A percentile compares a stretch with the other conserved stretches of the same genome.
Evolutionary conservation across 139 green algal species (phyloP).

Genomic region (Chlamydomonas sphaeroides): DNA sequence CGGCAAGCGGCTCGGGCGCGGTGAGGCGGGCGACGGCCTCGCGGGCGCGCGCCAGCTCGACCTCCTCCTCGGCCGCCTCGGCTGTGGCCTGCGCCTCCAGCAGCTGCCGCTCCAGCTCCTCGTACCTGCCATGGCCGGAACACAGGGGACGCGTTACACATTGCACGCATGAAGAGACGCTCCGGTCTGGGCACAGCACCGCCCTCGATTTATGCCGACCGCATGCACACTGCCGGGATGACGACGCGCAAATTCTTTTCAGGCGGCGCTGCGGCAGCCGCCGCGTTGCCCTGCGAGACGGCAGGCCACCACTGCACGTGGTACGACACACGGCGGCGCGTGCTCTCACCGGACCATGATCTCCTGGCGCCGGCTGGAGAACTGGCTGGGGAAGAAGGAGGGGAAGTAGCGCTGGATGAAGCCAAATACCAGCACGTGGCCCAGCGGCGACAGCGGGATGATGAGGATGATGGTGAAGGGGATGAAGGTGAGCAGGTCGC

Average conservation of each 20-base stretch:
- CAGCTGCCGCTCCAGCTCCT: conserved; percentile 82
- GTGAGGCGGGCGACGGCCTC: conserved; percentile 73
- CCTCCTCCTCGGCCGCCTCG: conserved; percentile 74
- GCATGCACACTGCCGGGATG: no score
- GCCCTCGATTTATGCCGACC: no score
- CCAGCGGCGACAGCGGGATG: conserved; percentile 93
- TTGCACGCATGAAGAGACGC: no score
- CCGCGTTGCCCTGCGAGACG: no score
- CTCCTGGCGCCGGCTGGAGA: conserved; percentile 88
- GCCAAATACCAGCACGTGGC: conserved; percentile 97
- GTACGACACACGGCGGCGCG: no score
- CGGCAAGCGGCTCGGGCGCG: conserved; percentile 37
- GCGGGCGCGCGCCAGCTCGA: conserved; percentile 71
- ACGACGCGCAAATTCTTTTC: no score
- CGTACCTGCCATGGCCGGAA: conserved; percentile 76
- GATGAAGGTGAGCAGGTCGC: conserved; percentile 94
- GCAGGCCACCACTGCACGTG: no score
- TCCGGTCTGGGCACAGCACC: no score
- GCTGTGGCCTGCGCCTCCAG: conserved; percentile 64
- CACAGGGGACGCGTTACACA: background rate
- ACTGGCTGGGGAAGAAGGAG: conserved; percentile 96
- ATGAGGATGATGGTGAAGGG: conserved; percentile 99
- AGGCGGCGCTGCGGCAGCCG: no score
- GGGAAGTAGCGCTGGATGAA: conserved; percentile 99
- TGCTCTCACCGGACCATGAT: conserved; percentile 69